A percentile compares a stretch with the other conserved stretches of the same genome.
Evolutionary conservation across 73 alveolate species (phyloP).

Genomic region (Stentor roeselii): DNA sequence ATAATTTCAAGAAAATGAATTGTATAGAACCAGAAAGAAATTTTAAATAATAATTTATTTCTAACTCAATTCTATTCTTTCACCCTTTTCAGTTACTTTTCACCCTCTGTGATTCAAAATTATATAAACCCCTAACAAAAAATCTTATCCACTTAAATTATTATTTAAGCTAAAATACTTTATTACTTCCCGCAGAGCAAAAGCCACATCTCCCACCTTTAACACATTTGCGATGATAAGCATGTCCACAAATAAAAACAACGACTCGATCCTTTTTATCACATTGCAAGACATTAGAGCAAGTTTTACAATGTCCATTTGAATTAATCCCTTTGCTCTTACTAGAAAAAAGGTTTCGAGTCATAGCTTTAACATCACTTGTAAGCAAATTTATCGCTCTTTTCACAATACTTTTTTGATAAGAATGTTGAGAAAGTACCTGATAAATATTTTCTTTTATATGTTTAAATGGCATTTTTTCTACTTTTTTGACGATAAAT

Average conservation of each 20-base stretch:
- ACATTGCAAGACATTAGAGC: background rate
- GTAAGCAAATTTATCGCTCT: conserved; percentile 14
- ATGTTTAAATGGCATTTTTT: background rate
- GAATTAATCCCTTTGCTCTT: conserved; percentile 16
- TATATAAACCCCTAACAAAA: too few species aligned
- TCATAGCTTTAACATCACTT: conserved; percentile 20
- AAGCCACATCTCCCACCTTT: background rate
- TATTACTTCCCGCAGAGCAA: background rate
- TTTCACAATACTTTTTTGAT: conserved; percentile 13
- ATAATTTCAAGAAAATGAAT: too few species aligned
- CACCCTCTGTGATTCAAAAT: too few species aligned
- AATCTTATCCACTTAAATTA: too few species aligned
- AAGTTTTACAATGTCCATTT: background rate
- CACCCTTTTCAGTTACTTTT: too few species aligned
- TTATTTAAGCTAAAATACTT: background rate
- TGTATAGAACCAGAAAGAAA: too few species aligned
- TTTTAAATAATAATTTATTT: too few species aligned
- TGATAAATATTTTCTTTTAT: background rate
- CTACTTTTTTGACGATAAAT: background rate
- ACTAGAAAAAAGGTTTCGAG: background rate
- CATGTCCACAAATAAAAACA: conserved; percentile 23
- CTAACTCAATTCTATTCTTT: too few species aligned
- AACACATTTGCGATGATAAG: conserved; percentile 14
- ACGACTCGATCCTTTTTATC: background rate
- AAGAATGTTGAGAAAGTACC: conserved; percentile 1